Evolutionary conservation across 495 filamentous ascomycete species (phyloP), one percentile per base, ranked within the genome.

Genomic region (Elasticomyces elasticus): DNA sequence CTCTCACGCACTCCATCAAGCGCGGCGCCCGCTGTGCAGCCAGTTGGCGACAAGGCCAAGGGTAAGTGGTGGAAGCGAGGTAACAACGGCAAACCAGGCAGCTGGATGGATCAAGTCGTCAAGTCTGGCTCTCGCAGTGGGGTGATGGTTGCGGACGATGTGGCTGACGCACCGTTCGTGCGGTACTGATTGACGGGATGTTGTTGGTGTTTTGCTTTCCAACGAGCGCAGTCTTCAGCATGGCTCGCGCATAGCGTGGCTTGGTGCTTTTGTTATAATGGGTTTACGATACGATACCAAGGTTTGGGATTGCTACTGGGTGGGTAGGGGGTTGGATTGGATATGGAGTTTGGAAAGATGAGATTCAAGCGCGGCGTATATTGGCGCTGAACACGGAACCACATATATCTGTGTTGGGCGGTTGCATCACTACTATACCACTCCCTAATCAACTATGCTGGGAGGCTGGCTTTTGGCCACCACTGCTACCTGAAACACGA

Each of bases 21-120:
- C 15, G 55, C 44, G 30, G n/a, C 48, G 33, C 20, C 48, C 3
- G 13, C 28, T 31, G 50, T 13, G 15, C 28, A 22, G 20, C 31
- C 51, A 17, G 52, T 45, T 37, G 54, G 52, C 26, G 57, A 52
- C 27, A 62, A 56, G 44, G 58, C 52, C 24, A 49, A 66, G 27
- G 59, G 55, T 42, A 55, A 52, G 47, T 68, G 64, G 64, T 60
- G 65, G 62, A 48, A 43, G 44, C 60, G 58, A 28, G 59, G 58
- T 13, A 64, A 62, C 46, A 62, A 62, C 50, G 50, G 49, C 10
- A 54, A 59, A 12, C 9, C 22, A 5, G 19, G 23, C 28, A 44
- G 23, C 42, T 62, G 62, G 66, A 63, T 63, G 62, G 54, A 63
- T 31, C 27, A 54, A n/a, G 49, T 65, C 13, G 62, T 66, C 51